Base-by-base conservation (phyloP, 2,329 filamentous ascomycete species). In the Pseudogymnoascus destructans region DNA sequence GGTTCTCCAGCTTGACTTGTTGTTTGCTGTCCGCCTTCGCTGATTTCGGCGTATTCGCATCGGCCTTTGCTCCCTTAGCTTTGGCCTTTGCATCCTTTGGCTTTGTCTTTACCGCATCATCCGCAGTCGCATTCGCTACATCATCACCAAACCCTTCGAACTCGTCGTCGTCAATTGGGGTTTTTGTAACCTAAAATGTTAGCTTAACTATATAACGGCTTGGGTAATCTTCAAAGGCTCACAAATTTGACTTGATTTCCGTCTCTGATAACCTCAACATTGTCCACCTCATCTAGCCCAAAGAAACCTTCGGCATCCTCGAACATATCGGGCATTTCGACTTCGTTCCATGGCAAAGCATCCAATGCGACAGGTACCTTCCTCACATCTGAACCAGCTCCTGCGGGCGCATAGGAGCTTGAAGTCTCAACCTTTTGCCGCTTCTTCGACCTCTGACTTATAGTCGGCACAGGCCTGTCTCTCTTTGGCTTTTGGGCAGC, bases 301-400 rank as follows among this genome's bases (percentile, higher is more conserved):
- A 85, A 95, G 70, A 98, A 96, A 0, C 93, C 93, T 63, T 95
- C 90, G n/a, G 88, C 88, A 72, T 96, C 89, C 49, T 92, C 84
- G 65, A 91, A 77, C 68, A 86, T 83, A 67, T 91, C 87, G 5
- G 89, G 88, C 3, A 93, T 81, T 17, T 81, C 75, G 9, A 79
- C 75, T 36, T 75, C 70, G 64, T 79, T 75, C 82, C 82, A 85
- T 69, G 73, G 70, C 42, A 85, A 71, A 1, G 76, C 71, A 62
- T 76, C 71, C 27, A 75, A 70, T 42, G 74, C 72, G 19, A 79
- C 72, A 1, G 73, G 67, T 40, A 70, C 70, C 65, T 72, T 75
- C 13, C 60, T 60, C 21, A 61, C 52, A 13, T 62, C 58, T 27
- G 54, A 46, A 30, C 33, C 33, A 19, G 36, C 58, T 19, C 58